Evolutionary conservation across 805 yeast genomes (phyloP).

Genomic region (Spathaspora girioi): DNA sequence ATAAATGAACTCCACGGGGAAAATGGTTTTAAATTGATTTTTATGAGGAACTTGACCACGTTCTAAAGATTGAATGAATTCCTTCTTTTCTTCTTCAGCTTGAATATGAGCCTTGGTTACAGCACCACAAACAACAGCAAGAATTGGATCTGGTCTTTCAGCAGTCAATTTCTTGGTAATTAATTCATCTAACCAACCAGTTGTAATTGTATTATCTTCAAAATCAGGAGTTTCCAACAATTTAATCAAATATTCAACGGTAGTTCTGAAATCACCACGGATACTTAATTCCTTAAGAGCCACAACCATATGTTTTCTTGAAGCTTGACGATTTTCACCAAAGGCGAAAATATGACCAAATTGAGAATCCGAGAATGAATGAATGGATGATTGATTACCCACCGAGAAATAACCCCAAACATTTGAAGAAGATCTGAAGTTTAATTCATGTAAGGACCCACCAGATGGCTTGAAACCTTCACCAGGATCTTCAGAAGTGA

Average conservation of each 20-base stretch:
- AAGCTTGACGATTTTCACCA: slow-evolving; percentile 97
- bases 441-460: slow-evolving; percentile 93
- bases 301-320: slow-evolving; percentile 98
- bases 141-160: slow-evolving; percentile 88
- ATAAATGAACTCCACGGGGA: slow-evolving; percentile 91
- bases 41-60: slow-evolving; percentile 94
- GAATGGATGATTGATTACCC: slow-evolving; percentile 93
- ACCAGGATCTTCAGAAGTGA: slow-evolving; percentile 98
- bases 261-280: slow-evolving; percentile 97
- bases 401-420: slow-evolving; percentile 99
- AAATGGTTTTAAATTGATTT: slow-evolving; percentile 76
- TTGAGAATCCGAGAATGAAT: slow-evolving; percentile 96
- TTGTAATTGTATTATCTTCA: slow-evolving; percentile 93
- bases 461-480: slow-evolving; percentile 99
- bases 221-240: slow-evolving; percentile 94
- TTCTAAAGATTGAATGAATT: slow-evolving; percentile 74
- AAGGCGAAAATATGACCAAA: slow-evolving; percentile 99
- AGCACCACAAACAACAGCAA: slow-evolving; percentile 97
- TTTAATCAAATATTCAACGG: slow-evolving; percentile 94
- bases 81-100: slow-evolving; percentile 64
- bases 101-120: slow-evolving; percentile 90
- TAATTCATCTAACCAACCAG: slow-evolving; percentile 98
- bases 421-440: slow-evolving; percentile 93
- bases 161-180: slow-evolving; percentile 92
- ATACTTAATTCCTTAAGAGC: slow-evolving; percentile 94